phyloP scores from a whole-genome alignment of 352 stramenopile species.

The Phytophthora sojae region DNA sequence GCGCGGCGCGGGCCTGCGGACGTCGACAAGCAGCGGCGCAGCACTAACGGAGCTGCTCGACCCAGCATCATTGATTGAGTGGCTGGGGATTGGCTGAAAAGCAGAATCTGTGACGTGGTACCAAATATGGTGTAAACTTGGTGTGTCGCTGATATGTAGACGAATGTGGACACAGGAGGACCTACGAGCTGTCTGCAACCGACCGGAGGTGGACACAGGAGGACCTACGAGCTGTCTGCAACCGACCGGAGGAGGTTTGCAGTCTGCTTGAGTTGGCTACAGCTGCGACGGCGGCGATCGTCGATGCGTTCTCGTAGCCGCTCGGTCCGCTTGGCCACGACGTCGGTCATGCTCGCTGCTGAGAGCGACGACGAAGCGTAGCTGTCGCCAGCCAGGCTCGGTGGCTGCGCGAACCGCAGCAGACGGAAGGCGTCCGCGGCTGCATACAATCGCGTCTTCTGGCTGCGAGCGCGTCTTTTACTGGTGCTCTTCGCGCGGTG shows the following conservation, averaged over 20 bases:
- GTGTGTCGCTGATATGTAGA: background rate
- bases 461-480: conserved; percentile 13
- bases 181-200: background rate
- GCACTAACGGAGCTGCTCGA: conserved; percentile 16
- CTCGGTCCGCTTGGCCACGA: conserved; percentile 34
- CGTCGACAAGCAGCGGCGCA: conserved; percentile 29
- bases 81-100: conserved; percentile 28
- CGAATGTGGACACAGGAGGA: background rate
- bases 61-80: conserved; percentile 22
- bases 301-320: conserved; percentile 25
- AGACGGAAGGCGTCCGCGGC: conserved; percentile 58
- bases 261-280: conserved; percentile 13
- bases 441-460: conserved; percentile 50
- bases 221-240: background rate
- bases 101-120: conserved; percentile 6
- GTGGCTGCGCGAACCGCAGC: conserved; percentile 56
- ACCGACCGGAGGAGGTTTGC: conserved; percentile 13
- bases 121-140: background rate
- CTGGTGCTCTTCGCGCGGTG: conserved; percentile 19
- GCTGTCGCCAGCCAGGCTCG: conserved; percentile 23
- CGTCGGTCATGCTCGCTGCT: conserved; percentile 11
- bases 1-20: conserved; percentile 1
- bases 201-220: conserved; percentile 4
- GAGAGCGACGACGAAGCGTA: conserved; percentile 17
- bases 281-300: conserved; percentile 2